These are phyloP conservation scores for Saccharomycodes ludwigii DNA, from an alignment of 805 yeast genomes.

Conservation along the genomic window DNA sequence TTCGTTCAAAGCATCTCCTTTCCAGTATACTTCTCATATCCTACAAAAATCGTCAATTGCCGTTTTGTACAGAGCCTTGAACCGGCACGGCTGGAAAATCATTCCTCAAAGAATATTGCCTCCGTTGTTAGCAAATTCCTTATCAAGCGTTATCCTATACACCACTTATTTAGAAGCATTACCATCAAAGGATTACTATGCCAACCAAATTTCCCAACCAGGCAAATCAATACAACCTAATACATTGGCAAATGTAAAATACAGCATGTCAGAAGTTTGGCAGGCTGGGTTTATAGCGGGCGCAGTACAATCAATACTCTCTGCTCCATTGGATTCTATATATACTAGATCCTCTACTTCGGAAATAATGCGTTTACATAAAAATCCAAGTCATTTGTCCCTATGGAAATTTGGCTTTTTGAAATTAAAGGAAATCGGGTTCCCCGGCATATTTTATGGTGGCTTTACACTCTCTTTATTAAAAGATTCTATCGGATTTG, in stretches of 20 bases:
- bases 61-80: slow-evolving; percentile 55
- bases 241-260: slow-evolving; percentile 6
- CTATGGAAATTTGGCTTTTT: slow-evolving; percentile 66
- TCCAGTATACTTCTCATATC: slow-evolving; percentile 18
- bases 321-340: slow-evolving; percentile 89
- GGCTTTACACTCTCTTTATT: slow-evolving; percentile 70
- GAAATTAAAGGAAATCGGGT: slow-evolving; percentile 62
- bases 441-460: slow-evolving; percentile 68
- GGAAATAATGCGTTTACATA: slow-evolving; percentile 49
- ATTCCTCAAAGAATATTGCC: slow-evolving; percentile 74
- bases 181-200: no score
- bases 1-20: slow-evolving; percentile 5
- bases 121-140: slow-evolving; percentile 78
- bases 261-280: slow-evolving; percentile 49
- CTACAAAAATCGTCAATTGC: slow-evolving; percentile 74
- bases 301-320: slow-evolving; percentile 74
- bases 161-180: slow-evolving; percentile 61
- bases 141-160: slow-evolving; percentile 78
- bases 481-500: slow-evolving; percentile 77
- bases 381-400: slow-evolving; percentile 47
- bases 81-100: slow-evolving; percentile 73
- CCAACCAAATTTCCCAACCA: slow-evolving; percentile 7
- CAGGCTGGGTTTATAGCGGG: slow-evolving; percentile 83
- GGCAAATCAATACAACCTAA: no score
- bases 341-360: slow-evolving; percentile 69